These are phyloP conservation scores for Syncephalastrum sp. DNA, from an alignment of 371 early-diverging fungal species.

Conservation along the genomic window DNA sequence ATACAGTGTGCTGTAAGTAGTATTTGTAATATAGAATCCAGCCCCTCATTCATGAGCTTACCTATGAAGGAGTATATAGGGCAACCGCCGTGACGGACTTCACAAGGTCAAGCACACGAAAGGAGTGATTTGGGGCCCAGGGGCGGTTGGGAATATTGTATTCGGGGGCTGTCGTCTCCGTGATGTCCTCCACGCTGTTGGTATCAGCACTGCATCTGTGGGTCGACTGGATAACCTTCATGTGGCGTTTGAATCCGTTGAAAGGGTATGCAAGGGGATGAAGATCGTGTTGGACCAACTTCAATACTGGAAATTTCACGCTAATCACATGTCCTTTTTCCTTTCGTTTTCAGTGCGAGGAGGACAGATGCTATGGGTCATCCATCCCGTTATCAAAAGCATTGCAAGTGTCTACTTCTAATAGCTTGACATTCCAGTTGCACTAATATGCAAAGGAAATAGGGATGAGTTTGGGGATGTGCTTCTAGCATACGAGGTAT, in stretches of 20 bases:
- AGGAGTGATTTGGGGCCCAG: conserved; percentile 80
- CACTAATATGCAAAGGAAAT: not conserved
- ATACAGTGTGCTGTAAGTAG: conserved; percentile 25
- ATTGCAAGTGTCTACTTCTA: conserved; percentile 39
- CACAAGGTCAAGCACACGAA: conserved; percentile 74
- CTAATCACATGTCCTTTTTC: not conserved
- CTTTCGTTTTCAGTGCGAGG: conserved; percentile 38
- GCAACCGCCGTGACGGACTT: conserved; percentile 83
- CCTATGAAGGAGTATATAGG: conserved; percentile 28
- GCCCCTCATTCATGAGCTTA: not conserved
- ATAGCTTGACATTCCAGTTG: not conserved
- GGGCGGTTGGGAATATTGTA: conserved; percentile 76
- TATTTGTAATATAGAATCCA: not conserved
- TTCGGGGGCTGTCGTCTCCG: conserved; percentile 79
- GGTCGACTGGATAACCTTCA: conserved; percentile 49
- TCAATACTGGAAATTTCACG: not conserved
- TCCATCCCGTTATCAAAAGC: conserved; percentile 82
- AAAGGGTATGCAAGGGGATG: conserved; percentile 42
- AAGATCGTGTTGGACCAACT: no score
- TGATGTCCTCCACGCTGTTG: conserved; percentile 64
- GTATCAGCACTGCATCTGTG: conserved; percentile 37
- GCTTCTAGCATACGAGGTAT: conserved; percentile 71
- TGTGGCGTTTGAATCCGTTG: conserved; percentile 74
- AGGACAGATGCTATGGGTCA: conserved; percentile 76
- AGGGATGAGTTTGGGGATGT: conserved; percentile 80